Base-by-base conservation (phyloP, 352 stramenopile genomes). In the Globisporangium paroecandrum region DNA sequence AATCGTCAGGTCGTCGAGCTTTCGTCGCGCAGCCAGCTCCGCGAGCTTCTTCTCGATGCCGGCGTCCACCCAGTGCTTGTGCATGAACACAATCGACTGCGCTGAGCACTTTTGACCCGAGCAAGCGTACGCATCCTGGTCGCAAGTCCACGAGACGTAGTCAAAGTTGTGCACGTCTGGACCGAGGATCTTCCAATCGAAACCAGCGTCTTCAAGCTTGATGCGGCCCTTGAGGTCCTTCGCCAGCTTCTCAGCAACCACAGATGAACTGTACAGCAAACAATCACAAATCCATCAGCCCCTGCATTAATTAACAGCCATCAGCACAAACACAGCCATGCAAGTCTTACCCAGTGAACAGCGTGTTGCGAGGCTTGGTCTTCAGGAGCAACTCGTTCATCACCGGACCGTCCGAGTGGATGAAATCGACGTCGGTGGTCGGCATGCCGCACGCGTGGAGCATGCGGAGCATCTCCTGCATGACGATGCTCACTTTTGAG, bases 61-160 rank as follows among this genome's bases (percentile, higher is more conserved):
- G 57, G 87, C 85, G 8, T 90, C 71, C 57, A 71, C 65, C 96
- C 97, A 99, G 82, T 99, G 99, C 72, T 98, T 95, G 83, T 99
- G 97, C 77, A 98, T 93, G 81, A 99, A 99, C 34, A 99, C 80
- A 65, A 99, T 98, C 56, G 95, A 99, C 79, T 99, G 94, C 10
- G 97, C 97, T 20, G 94, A 99, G 83, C 97, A 99, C 87, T 99
- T 99, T 78, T 99, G 98, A 43, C 97, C 97, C n/a, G 89, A 97
- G 73, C 87, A 98, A 25, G 97, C 97, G 73, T 99, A 99, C 9
- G 97, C 97, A 78, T 99, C 97, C 88, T 99, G 97, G 78, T 99
- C 97, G 60, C 90, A 99, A 70, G 97, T 96, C 93, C 94, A 99
- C 10, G 96, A 95, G 15, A 99, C 97, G 74, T 99, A 99, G 68